These are phyloP conservation scores for Cladosporium velox DNA, from an alignment of 2,329 filamentous ascomycete species.

Conservation along the genomic window DNA sequence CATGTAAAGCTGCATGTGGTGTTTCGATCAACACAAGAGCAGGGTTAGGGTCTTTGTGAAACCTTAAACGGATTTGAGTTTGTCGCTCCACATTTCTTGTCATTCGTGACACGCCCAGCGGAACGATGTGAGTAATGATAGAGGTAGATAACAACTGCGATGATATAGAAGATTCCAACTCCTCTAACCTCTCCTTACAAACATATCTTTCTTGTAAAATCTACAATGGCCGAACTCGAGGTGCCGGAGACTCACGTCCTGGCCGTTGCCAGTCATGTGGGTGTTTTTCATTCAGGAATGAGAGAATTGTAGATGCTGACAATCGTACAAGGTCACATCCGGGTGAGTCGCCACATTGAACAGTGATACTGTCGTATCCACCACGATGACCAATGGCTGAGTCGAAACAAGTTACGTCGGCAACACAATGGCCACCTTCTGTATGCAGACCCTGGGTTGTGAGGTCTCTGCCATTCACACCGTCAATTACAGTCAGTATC, in stretches of 20 bases:
- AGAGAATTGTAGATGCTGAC: constrained; percentile 14
- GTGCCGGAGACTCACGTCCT: constrained; percentile 71
- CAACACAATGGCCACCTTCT: constrained; percentile 95
- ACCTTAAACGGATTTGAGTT: not conserved
- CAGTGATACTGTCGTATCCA: not conserved
- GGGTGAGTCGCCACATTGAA: constrained; percentile 57
- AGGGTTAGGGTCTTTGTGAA: not conserved
- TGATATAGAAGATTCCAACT: not conserved
- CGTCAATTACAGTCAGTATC: constrained; percentile 80
- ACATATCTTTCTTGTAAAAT: not conserved
- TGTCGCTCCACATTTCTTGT: not conserved
- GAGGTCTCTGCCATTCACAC: constrained; percentile 95
- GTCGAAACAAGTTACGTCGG: constrained; percentile 75
- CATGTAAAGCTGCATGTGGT: not conserved
- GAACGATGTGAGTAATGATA: constrained; percentile 4
- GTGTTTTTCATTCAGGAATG: constrained; percentile 35
- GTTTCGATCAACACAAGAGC: not conserved
- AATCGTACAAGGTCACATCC: constrained; percentile 63
- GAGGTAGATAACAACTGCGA: not conserved
- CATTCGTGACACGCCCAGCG: not conserved
- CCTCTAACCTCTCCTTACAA: not conserved
- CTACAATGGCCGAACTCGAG: constrained; percentile 23
- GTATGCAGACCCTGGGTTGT: constrained; percentile 89
- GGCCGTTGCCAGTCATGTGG: constrained; percentile 93
- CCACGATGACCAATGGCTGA: constrained; percentile 24